Base-by-base conservation (phyloP, 2,329 filamentous ascomycete genomes). In the Diaporthe humulicola region DNA sequence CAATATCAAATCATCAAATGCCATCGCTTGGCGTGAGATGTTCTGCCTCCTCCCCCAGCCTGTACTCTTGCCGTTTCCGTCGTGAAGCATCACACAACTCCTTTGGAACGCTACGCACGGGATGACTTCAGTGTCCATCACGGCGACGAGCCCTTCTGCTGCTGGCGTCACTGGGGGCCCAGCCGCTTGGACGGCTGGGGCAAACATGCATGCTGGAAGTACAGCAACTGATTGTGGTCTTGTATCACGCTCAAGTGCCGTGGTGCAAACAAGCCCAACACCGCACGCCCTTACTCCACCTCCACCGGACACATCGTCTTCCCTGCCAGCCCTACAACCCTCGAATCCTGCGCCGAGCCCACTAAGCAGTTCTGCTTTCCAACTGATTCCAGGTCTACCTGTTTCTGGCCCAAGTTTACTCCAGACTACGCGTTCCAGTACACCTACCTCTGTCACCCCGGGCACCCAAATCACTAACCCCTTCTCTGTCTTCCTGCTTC, bases 401-500 rank as follows among this genome's bases (percentile, higher is more conserved):
- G 25, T 17, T 25, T 45, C 45, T 25, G 54, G 22, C 33, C 14
- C 70, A 12, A 33, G 19, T 33, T 30, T 50, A 40, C 50, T 48
- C 2, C 38, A 58, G 33, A 64, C 42, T 22, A 28, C 48, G 25
- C 42, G 36, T 2, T 30, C 58, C 4, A 22, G 25, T 19, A 45
- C 9, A 7, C 9, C 38, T 7, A 45, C 25, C 17, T n/a, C 22
- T n/a, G 12, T 52, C 48, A 38, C n/a, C 1, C 36, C 38, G 8
- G 33, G 8, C 17, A 22, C 30, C n/a, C 30, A 19, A 25, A 28
- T 17, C 12, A 36, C 52, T 38, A 12, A n/a, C 38, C 19, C 45
- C n/a, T n/a, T 48, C 1, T 79, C 79, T 4, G 80, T 81, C 50
- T 64, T 83, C 6, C 70, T 85, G 2, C 67, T 82, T 19, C 76